A percentile compares a stretch with the other conserved stretches of the same genome.
Conservation (phyloP, 371 early-diverging fungal species). For the Lichtheimia ornata region DNA sequence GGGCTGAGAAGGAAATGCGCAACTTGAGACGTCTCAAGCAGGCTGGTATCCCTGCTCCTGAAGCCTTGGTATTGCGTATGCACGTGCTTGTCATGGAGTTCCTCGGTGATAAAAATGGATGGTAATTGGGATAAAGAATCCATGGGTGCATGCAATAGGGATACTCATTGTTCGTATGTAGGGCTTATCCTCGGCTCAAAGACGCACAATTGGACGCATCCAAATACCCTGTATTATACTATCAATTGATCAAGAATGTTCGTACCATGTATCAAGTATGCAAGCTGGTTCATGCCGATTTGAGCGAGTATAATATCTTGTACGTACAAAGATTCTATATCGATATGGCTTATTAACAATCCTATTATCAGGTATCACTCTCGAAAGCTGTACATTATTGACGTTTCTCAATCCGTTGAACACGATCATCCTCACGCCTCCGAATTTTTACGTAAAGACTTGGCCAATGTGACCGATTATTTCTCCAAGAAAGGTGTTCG, state of each 20-base stretch:
- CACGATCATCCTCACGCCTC: constrained; percentile 99
- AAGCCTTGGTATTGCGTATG: constrained; percentile 91
- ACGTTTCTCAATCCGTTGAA: constrained; percentile 99
- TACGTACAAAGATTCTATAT: constrained; percentile 37
- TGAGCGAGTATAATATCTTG: constrained; percentile 99
- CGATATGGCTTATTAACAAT: neutral
- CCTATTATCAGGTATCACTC: constrained; percentile 69
- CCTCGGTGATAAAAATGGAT: constrained; percentile 90
- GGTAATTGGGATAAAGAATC: constrained; percentile 43
- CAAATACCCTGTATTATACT: constrained; percentile 80
- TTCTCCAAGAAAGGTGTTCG: constrained; percentile 85
- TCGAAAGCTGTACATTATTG: constrained; percentile 88
- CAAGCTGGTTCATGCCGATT: constrained; percentile 97
- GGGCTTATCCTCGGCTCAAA: constrained; percentile 92
- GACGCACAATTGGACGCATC: constrained; percentile 83
- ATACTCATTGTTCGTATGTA: constrained; percentile 6
- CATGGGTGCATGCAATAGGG: neutral
- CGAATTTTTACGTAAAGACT: constrained; percentile 97
- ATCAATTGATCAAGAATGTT: constrained; percentile 88
- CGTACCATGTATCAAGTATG: constrained; percentile 95
- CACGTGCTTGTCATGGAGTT: constrained; percentile 98
- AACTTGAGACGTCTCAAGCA: constrained; percentile 93
- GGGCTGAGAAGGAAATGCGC: constrained; percentile 99
- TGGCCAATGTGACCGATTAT: constrained; percentile 94
- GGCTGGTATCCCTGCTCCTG: constrained; percentile 95